These are phyloP conservation scores for Aspergillus arachidicola DNA, from an alignment of 2,329 filamentous ascomycete genomes.

Conservation along the genomic window DNA sequence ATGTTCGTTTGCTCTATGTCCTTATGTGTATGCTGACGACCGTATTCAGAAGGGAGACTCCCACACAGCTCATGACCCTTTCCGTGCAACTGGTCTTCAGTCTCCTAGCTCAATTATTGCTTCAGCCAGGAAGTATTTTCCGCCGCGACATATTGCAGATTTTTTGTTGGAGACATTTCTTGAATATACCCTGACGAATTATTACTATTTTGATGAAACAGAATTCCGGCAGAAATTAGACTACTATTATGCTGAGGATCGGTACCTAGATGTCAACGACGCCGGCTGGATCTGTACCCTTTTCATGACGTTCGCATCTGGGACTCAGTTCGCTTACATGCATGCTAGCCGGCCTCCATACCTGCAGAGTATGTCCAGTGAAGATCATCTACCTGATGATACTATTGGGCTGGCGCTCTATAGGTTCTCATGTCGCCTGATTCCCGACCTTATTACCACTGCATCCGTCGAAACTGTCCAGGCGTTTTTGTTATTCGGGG, in stretches of 20 bases:
- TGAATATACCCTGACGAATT: constrained; percentile 35
- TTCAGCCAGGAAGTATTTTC: constrained; percentile 29
- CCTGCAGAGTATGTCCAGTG: constrained; percentile 2
- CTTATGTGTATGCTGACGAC: neutral
- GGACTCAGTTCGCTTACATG: constrained; percentile 41
- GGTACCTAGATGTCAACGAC: constrained; percentile 27
- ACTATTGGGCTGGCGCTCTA: constrained; percentile 56
- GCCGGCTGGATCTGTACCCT: constrained; percentile 35
- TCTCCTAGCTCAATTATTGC: constrained; percentile 30
- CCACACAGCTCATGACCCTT: constrained; percentile 30
- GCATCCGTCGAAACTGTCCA: constrained; percentile 58
- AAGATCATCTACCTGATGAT: constrained; percentile 42
- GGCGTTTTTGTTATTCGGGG: constrained; percentile 42
- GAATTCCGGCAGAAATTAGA: constrained; percentile 33
- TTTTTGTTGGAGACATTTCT: constrained; percentile 37
- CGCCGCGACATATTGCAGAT: constrained; percentile 34
- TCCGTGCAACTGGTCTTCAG: constrained; percentile 35
- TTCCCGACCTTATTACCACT: constrained; percentile 57
- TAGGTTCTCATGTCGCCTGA: constrained; percentile 52
- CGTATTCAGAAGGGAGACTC: constrained; percentile 13
- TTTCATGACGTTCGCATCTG: constrained; percentile 39
- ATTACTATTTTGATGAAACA: constrained; percentile 37
- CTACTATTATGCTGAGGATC: constrained; percentile 27
- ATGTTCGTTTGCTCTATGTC: neutral
- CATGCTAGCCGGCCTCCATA: constrained; percentile 20